phyloP scores from a whole-genome alignment of 2,329 filamentous ascomycete genomes.

The Diplodia corticola region DNA sequence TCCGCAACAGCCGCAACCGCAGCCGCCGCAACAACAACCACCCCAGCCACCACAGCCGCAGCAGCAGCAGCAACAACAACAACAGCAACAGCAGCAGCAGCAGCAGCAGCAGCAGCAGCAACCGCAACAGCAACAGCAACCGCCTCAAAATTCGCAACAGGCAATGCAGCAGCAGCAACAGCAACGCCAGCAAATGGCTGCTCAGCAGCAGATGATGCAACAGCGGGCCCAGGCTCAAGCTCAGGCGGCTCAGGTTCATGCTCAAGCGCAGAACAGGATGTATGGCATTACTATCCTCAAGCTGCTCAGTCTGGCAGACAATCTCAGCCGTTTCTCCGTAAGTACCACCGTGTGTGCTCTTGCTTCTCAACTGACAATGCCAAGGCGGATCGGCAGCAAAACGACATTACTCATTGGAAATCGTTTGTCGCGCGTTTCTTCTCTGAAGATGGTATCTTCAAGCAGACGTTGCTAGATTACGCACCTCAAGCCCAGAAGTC shows the following conservation, averaged over 20 bases:
- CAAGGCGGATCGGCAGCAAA: conserved; percentile 47
- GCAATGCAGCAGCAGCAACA: conserved; percentile 29
- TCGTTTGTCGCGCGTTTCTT: conserved; percentile 81
- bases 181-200: conserved; percentile 29
- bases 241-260: conserved; percentile 29
- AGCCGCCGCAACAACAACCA: conserved; percentile 39
- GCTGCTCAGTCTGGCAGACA: conserved; percentile 58
- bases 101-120: conserved; percentile 39
- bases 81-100: conserved; percentile 28
- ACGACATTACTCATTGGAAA: conserved; percentile 76
- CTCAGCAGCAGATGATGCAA: conserved; percentile 25
- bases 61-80: conserved; percentile 24
- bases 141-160: conserved; percentile 29
- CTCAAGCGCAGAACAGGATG: conserved; percentile 32
- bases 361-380: background rate
- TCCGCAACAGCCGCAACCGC: conserved; percentile 25
- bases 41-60: conserved; percentile 40
- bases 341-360: conserved; percentile 33
- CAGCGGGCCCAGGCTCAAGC: conserved; percentile 28
- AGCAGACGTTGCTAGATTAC: conserved; percentile 64
- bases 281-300: conserved; percentile 52
- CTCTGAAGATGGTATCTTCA: conserved; percentile 71
- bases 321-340: conserved; percentile 58
- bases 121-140: conserved; percentile 37
- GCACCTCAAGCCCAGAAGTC: conserved; percentile 51